Base-by-base conservation (phyloP, 257 asterid species). In the Solanum chmielewskii region DNA sequence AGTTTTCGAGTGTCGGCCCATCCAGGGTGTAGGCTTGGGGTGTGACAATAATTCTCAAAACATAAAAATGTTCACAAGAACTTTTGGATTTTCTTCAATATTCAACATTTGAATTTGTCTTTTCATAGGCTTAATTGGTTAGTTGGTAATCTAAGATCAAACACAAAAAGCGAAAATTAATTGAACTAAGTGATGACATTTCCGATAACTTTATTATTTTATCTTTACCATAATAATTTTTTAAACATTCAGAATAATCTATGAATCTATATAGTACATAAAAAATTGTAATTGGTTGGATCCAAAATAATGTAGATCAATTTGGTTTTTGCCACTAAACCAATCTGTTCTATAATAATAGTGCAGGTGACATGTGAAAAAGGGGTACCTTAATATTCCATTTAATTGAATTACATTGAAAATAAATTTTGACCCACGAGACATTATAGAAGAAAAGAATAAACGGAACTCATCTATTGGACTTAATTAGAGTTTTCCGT, bases 11-110 rank as follows among this genome's bases (percentile, higher is more conserved):
- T 47, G 20, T 2, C 20, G 59, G 7, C 7, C 20, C 15, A 3
- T 14, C 59, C 8, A 47, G 20, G 59, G 18, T 47, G 7, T 47
- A 14, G 20, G 20, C 56, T 47, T 7, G 56, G 20, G 2, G 20
- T 0, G 20, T 47, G 56, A 47, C 56, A 47, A 4, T 47, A 70
- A 45, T 69, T 37, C 49, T 75, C 25, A 75, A 59, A 11, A 62
- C 45, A 86, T 86, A 74, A 86, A 86, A 86, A 25, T 86, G 66
- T 73, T 86, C 1, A 86, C 71, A 45, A 86, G 83, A 15, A 86
- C 35, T 73, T 18, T 52, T 86, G 41, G 60, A 44, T 86, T 49
- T 31, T 27, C n/a, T 14, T 86, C 71, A 86, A 5, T 15, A 15
- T 25, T 87, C 0, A 89, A 76, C 27, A 10, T 45, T 23, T 86